A percentile compares a stretch with the other conserved stretches of the same genome.
These are phyloP conservation scores for Pseudocercospora musae DNA, from an alignment of 2,329 filamentous ascomycete species.

Conservation along the genomic window DNA sequence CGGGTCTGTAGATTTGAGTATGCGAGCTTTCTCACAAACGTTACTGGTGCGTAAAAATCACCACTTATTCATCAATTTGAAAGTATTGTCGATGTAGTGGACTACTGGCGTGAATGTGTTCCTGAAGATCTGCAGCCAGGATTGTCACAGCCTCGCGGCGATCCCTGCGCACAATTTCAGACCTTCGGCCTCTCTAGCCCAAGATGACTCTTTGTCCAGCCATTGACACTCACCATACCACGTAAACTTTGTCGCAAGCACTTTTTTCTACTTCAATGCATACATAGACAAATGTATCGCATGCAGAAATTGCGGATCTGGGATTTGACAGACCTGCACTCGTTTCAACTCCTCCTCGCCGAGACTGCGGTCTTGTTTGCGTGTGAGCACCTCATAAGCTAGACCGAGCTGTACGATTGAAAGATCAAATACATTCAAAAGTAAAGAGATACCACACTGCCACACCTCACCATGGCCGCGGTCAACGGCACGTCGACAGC, in stretches of 20 bases:
- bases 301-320: conserved; percentile 34
- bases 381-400: conserved; percentile 30
- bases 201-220: conserved; percentile 10
- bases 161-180: conserved; percentile 5
- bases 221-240: conserved; percentile 11
- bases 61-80: not conserved
- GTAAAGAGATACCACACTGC: not conserved
- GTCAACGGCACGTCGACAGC: conserved; percentile 34
- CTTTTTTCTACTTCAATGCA: not conserved
- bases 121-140: not conserved
- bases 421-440: not conserved
- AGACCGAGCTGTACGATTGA: conserved; percentile 2
- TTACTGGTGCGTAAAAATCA: conserved; percentile 10
- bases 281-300: conserved; percentile 5
- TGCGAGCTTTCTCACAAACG: conserved; percentile 20
- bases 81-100: not conserved
- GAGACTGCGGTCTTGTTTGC: conserved; percentile 27
- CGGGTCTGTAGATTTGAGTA: conserved; percentile 28
- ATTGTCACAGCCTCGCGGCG: not conserved
- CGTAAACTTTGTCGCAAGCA: not conserved
- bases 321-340: conserved; percentile 30
- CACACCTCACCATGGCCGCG: conserved; percentile 18
- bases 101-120: not conserved
- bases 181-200: not conserved
- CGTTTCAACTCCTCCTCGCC: conserved; percentile 27